phyloP scores from a whole-genome alignment of 257 asterid species.

The Solanum ossicruentum region DNA sequence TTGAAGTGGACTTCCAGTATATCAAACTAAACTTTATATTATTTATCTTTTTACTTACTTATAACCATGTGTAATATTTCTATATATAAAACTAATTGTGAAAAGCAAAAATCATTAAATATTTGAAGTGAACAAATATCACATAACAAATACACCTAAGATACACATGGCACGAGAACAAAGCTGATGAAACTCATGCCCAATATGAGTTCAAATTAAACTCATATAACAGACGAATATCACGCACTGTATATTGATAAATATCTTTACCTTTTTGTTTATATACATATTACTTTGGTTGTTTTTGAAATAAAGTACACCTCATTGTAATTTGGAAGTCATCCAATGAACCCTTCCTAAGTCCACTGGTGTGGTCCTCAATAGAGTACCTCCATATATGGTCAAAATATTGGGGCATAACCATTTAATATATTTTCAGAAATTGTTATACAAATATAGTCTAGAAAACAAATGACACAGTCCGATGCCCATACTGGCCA shows the following conservation, averaged over 20 bases:
- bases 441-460: background rate
- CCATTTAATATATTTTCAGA: background rate
- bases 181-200: too few relatives aligned
- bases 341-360: background rate
- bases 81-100: too few relatives aligned
- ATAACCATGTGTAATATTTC: background rate
- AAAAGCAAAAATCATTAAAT: background rate
- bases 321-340: background rate
- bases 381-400: background rate
- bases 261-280: too few relatives aligned
- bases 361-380: background rate
- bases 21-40: too few relatives aligned
- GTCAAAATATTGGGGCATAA: background rate
- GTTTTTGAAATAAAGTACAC: background rate
- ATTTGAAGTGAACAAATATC: background rate
- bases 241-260: too few relatives aligned
- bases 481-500: constrained; percentile 34
- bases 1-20: too few relatives aligned
- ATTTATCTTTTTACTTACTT: background rate
- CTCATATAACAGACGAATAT: too few relatives aligned
- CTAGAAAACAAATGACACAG: background rate
- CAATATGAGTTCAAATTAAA: too few relatives aligned
- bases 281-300: background rate
- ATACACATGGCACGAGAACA: too few relatives aligned
- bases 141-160: too few relatives aligned